These are phyloP conservation scores for Phytophthora podocarpi DNA, from an alignment of 352 stramenopile species.

Conservation along the genomic window DNA sequence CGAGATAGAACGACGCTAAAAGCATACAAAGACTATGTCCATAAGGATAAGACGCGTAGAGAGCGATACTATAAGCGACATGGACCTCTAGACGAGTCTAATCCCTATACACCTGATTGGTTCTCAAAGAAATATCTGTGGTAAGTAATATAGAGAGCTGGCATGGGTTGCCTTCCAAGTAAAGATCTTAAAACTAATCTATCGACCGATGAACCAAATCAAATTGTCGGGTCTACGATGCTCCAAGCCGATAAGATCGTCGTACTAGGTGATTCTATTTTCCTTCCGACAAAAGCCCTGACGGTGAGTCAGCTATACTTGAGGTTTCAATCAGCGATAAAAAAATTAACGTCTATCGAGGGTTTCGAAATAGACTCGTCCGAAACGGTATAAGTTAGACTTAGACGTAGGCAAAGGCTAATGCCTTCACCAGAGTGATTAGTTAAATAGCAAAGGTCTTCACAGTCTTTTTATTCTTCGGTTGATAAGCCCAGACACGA, in stretches of 20 bases:
- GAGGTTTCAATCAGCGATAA: constrained; percentile 1
- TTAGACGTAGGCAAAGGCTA: too few relatives aligned
- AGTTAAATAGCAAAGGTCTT: background rate
- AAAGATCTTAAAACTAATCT: too few relatives aligned
- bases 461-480: background rate
- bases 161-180: too few relatives aligned
- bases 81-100: too few relatives aligned
- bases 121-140: too few relatives aligned
- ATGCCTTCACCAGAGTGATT: too few relatives aligned
- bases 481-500: too few relatives aligned
- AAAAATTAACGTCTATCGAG: too few relatives aligned
- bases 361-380: constrained; percentile 3
- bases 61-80: too few relatives aligned
- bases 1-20: background rate
- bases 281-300: background rate
- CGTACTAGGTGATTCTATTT: constrained; percentile 1
- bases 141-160: too few relatives aligned
- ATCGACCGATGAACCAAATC: background rate
- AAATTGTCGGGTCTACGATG: background rate
- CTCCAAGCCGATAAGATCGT: constrained; percentile 1
- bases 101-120: too few relatives aligned
- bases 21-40: background rate
- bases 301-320: constrained; percentile 3
- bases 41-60: constrained; percentile 17
- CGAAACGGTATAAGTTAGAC: too few relatives aligned